phyloP scores from a whole-genome alignment of 306 rosid genomes.

The Cucumis melo region DNA sequence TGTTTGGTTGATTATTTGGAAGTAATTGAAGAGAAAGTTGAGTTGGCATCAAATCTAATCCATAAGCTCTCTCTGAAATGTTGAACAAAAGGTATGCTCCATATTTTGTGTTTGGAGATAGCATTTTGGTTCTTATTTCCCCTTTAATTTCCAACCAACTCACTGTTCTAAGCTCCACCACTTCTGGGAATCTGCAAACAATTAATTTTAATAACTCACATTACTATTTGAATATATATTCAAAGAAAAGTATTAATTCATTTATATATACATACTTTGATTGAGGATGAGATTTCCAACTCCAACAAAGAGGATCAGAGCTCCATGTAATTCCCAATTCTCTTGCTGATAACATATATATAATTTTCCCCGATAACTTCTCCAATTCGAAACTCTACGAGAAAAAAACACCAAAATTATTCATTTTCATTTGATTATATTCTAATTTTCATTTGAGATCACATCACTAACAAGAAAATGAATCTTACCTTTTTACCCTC shows the following conservation, averaged over 20 bases:
- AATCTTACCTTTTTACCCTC: conserved; percentile 39
- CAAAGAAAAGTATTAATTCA: too few relatives aligned
- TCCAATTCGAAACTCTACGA: conserved; percentile 47
- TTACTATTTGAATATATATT: too few relatives aligned
- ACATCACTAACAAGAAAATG: too few relatives aligned
- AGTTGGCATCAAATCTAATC: conserved; percentile 23
- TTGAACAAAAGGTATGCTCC: conserved; percentile 46
- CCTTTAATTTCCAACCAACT: conserved; percentile 49
- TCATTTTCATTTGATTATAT: background rate
- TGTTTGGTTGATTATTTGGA: too few relatives aligned
- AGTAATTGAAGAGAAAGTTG: background rate
- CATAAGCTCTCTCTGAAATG: conserved; percentile 25
- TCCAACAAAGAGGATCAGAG: conserved; percentile 35
- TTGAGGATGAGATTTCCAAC: conserved; percentile 29
- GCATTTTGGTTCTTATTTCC: conserved; percentile 14
- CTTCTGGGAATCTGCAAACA: conserved; percentile 19
- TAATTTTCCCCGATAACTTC: conserved; percentile 24
- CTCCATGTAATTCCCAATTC: conserved; percentile 38
- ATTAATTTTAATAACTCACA: too few relatives aligned
- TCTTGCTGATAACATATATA: conserved; percentile 35
- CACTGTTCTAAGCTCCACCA: conserved; percentile 35
- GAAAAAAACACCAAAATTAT: background rate
- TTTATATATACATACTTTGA: conserved; percentile 18
- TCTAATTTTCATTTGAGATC: background rate
- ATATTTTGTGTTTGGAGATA: conserved; percentile 34